phyloP scores from a whole-genome alignment of 352 stramenopile species.

The Phytophthora meadii region DNA sequence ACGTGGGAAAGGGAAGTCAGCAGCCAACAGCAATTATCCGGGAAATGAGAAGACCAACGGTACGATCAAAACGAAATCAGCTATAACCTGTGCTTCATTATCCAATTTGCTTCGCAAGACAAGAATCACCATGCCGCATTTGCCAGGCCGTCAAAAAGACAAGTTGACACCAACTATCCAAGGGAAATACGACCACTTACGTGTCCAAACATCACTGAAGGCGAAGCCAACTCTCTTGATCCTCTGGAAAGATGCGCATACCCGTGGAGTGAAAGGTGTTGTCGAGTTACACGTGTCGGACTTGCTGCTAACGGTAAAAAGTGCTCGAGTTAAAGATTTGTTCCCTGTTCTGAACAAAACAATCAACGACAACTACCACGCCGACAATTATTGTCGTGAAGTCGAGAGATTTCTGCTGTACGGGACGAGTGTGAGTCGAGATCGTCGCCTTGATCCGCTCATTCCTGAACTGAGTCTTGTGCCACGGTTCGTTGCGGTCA shows the following conservation, averaged over 20 bases:
- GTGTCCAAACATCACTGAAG: too few species aligned
- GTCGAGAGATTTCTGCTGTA: constrained; percentile 18
- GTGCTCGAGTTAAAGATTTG: constrained; percentile 7
- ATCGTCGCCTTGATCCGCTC: constrained; percentile 4
- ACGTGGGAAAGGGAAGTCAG: too few species aligned
- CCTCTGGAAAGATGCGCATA: constrained; percentile 3
- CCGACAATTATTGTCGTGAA: not conserved
- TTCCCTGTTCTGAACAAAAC: constrained; percentile 1
- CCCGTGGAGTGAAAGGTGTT: not conserved
- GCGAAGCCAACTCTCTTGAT: not conserved
- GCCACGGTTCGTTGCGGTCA: constrained; percentile 16
- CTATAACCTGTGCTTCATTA: too few species aligned
- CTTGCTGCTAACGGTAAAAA: not conserved
- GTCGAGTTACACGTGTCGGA: not conserved
- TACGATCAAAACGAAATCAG: too few species aligned
- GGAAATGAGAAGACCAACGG: too few species aligned
- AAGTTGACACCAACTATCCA: too few species aligned
- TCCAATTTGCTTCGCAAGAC: too few species aligned
- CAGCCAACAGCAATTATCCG: too few species aligned
- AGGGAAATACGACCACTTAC: too few species aligned
- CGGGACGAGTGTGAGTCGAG: not conserved
- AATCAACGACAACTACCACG: too few species aligned
- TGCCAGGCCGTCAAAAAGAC: too few species aligned
- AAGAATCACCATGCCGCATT: too few species aligned
- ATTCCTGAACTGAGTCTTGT: constrained; percentile 9